Percentiles rank a stretch among this genome's conserved stretches.
phyloP scores from a whole-genome alignment of 2,329 filamentous ascomycete species.

The Hirsutella thompsonii region DNA sequence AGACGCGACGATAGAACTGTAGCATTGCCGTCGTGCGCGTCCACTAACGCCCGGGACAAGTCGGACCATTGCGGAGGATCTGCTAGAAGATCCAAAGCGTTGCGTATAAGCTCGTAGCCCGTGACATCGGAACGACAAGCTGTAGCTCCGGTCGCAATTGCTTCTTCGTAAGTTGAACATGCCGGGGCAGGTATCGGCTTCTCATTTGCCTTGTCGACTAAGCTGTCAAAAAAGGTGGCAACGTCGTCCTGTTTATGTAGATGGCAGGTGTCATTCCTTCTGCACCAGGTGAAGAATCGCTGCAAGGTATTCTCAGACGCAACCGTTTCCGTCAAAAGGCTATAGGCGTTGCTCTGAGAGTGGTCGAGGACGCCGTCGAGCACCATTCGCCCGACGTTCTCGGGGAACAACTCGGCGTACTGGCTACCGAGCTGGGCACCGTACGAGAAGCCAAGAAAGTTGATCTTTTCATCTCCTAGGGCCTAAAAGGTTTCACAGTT shows the following conservation, averaged over 20 bases:
- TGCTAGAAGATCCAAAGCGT: background rate
- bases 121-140: no score
- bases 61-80: background rate
- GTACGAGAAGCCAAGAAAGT: conserved; percentile 27
- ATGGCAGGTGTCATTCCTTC: background rate
- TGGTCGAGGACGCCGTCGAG: conserved; percentile 19
- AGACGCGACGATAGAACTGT: background rate
- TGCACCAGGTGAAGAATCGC: conserved; percentile 3
- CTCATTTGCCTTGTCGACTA: background rate
- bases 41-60: background rate
- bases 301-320: conserved; percentile 3
- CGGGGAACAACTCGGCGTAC: conserved; percentile 27
- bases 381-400: conserved; percentile 28
- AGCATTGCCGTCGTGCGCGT: background rate
- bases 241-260: background rate
- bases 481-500: background rate
- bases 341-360: background rate
- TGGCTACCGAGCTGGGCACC: conserved; percentile 25
- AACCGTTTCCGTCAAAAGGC: conserved; percentile 2
- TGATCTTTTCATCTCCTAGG: conserved; percentile 2
- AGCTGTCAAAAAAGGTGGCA: background rate
- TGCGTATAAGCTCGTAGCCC: background rate
- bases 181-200: background rate
- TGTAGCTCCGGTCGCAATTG: background rate
- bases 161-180: background rate